Evolutionary conservation across 2,329 filamentous ascomycete genomes (phyloP), one percentile per base, ranked within the genome.

Genomic region (Talaromyces verruculosus): DNA sequence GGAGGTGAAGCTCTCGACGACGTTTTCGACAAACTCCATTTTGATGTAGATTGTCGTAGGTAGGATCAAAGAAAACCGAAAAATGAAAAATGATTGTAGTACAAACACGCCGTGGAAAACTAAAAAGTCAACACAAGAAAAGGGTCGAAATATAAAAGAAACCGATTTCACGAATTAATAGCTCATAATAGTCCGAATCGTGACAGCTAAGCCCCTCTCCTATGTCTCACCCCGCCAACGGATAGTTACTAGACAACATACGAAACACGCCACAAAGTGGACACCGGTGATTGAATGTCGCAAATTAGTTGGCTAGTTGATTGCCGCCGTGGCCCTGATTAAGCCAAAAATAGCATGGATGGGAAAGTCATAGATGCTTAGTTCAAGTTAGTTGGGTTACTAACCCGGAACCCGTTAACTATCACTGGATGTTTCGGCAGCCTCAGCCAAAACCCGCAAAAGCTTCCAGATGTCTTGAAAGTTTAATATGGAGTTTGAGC

Each of bases 21-120:
- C 59, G 61, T 76, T 74, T 37, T 70, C 68, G 63, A 77, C 67
- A 61, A 76, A 72, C 35, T 72, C 71, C 72, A 74, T 73, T 25
- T 57, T 45, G 57, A 59, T 37, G 28, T 53, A 33, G 17, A 15
- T 10, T 10, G n/a, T 49, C n/a, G 49, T 19, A 33, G 5, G 2
- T n/a, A 11, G 15, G 17, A 5, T 37, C 5, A 5, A 37, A 37
- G 4, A 5, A 33, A 55, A 19, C 15, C 2, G 28, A n/a, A 51
- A 51, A 8, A 10, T 3, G 2, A 33, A 33, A 30, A 33, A 7
- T n/a, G 28, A 33, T 19, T 19, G n/a, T 17, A 19, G n/a, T 2
- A 55, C 30, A 17, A 39, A 15, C 30, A 22, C 53, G 33, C n/a
- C 25, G 10, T 7, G 7, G 15, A 11, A n/a, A 11, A 17, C 5